Base-by-base conservation (phyloP, 805 yeast genomes). In the Lipomyces yamadae region DNA sequence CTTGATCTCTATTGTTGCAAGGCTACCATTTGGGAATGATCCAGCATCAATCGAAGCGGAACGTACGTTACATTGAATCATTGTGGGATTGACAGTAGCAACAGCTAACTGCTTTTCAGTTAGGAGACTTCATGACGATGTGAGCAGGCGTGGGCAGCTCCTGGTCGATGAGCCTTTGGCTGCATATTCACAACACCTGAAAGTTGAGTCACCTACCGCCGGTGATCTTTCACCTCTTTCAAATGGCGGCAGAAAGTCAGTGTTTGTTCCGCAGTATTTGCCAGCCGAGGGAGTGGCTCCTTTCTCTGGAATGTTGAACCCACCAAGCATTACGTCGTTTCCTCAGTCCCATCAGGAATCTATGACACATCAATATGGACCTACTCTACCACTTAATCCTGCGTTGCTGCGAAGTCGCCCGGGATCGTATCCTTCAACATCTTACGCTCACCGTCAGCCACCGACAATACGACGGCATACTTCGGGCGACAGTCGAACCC, bases 351-450 rank as follows among this genome's bases (percentile, higher is more conserved):
- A 39, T 56, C 59, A 56, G 8, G n/a, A 32, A 18, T n/a, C 48
- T 8, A 32, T 52, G 13, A 13, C 13, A 15, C 4, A 30, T 52
- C 55, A 52, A n/a, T 52, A 29, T 3, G 55, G 55, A 29, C 55
- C 55, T 29, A 52, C 53, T 15, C 7, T 62, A 6, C 33, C 59
- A n/a, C 52, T 58, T n/a, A 58, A 59, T 55, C 60, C 69, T 11
- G 62, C 69, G 30, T 18, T 58, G 13, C n/a, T 67, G 34, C 65
- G 61, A 3, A 50, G 54, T 24, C 56, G 70, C 35, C 70, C 70
- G 2, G 70, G 68, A 7, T 67, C 70, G 30, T 67, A 61, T 52
- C 70, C 70, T 11, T 48, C 63, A 34, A 53, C 70, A 8, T 52
- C 64, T n/a, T 58, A 52, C 18, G 55, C 66, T 32, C 29, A 55